These are phyloP conservation scores for Rhynchospora tenuis DNA, from an alignment of 176 grass and related monocot genomes.

Conservation along the genomic window DNA sequence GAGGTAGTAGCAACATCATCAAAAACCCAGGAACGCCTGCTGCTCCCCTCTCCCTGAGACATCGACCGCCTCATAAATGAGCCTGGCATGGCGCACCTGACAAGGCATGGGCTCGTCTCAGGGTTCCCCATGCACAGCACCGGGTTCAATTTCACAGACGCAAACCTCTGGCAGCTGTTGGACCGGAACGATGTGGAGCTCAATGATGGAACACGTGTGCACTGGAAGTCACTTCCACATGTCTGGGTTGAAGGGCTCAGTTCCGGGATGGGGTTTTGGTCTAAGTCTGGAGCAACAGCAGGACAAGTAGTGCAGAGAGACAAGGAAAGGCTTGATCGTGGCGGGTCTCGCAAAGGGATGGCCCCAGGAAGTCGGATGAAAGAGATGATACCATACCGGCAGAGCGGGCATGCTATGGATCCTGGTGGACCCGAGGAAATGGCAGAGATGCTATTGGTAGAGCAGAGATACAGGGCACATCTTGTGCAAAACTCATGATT, in stretches of 20 bases:
- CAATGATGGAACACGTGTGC: slow-evolving; percentile 17
- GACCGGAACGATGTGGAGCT: slow-evolving; percentile 73
- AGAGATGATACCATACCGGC: slow-evolving; percentile 65
- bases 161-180: slow-evolving; percentile 82
- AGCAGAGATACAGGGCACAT: slow-evolving; percentile 87
- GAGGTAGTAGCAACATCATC: slow-evolving; percentile 32
- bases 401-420: slow-evolving; percentile 79
- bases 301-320: slow-evolving; percentile 82
- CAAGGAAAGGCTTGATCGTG: slow-evolving; percentile 71
- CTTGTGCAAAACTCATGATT: slow-evolving; percentile 98
- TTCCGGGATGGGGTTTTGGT: slow-evolving; percentile 35
- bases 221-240: slow-evolving; percentile 61
- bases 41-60: slow-evolving; percentile 62
- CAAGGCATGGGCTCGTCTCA: slow-evolving; percentile 62
- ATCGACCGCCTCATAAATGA: slow-evolving; percentile 46
- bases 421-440: slow-evolving; percentile 32
- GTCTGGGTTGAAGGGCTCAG: slow-evolving; percentile 28
- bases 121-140: slow-evolving; percentile 66
- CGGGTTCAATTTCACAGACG: slow-evolving; percentile 59
- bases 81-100: slow-evolving; percentile 57
- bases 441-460: slow-evolving; percentile 57
- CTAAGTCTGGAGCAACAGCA: slow-evolving; percentile 28
- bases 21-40: slow-evolving; percentile 52
- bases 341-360: slow-evolving; percentile 55
- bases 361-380: slow-evolving; percentile 51